phyloP scores from a whole-genome alignment of 2,329 filamentous ascomycete species.

The Fusarium sp. region DNA sequence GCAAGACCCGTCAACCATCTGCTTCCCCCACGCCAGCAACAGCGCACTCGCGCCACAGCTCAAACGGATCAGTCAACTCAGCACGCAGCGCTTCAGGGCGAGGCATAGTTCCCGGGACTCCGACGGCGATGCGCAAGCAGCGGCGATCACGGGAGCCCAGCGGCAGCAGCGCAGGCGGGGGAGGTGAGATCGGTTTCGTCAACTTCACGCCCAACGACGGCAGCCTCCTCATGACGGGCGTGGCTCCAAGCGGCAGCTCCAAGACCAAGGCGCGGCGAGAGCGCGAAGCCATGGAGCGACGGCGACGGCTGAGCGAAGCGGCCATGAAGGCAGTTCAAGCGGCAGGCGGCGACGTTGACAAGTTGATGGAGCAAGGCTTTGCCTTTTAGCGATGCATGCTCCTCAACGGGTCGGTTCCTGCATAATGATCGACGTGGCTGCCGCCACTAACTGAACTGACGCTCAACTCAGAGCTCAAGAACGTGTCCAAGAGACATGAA shows the following conservation, averaged over 20 bases:
- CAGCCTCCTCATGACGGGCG: constrained; percentile 83
- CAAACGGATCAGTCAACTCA: constrained; percentile 52
- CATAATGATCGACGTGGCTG: constrained; percentile 22
- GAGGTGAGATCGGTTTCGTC: constrained; percentile 73
- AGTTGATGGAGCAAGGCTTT: constrained; percentile 64
- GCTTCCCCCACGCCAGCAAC: constrained; percentile 55
- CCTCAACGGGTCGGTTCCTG: constrained; percentile 19
- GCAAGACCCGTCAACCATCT: constrained; percentile 57
- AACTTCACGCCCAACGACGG: constrained; percentile 90
- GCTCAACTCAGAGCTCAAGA: neutral
- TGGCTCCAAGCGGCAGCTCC: constrained; percentile 88
- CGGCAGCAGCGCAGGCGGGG: constrained; percentile 41
- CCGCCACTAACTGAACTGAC: neutral
- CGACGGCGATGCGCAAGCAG: constrained; percentile 54
- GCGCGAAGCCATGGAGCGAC: constrained; percentile 84
- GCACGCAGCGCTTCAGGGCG: constrained; percentile 52
- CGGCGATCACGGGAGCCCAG: constrained; percentile 53
- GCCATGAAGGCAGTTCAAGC: constrained; percentile 76
- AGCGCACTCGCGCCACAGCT: constrained; percentile 53
- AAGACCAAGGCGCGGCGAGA: constrained; percentile 97
- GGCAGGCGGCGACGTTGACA: constrained; percentile 74
- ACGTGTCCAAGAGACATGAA: neutral
- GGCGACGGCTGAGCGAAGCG: constrained; percentile 74
- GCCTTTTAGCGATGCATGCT: constrained; percentile 47
- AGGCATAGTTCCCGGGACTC: constrained; percentile 53